Percentiles rank a stretch among this genome's conserved stretches.
phyloP scores from a whole-genome alignment of 805 yeast genomes.

The Starmerella scarabaei region DNA sequence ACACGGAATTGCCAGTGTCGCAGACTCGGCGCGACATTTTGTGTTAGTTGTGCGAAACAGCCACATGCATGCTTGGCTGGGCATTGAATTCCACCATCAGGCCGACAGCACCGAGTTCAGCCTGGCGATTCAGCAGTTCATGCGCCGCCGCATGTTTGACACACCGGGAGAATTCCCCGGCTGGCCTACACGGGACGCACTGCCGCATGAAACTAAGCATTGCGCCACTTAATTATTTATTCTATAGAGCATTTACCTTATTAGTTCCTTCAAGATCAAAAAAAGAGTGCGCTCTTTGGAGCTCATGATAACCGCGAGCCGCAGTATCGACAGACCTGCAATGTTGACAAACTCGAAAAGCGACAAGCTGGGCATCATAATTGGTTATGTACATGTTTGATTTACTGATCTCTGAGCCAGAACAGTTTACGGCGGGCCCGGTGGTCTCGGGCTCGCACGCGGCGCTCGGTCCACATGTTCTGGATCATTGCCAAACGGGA shows the following conservation, averaged over 20 bases:
- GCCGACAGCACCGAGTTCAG: slow-evolving; percentile 29
- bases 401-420: slow-evolving; percentile 39
- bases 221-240: no score
- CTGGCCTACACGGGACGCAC: slow-evolving; percentile 2
- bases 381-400: neutral
- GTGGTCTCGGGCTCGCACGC: slow-evolving; percentile 40
- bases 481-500: slow-evolving; percentile 35
- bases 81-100: slow-evolving; percentile 31
- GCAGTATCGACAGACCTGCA: no score
- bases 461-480: slow-evolving; percentile 38
- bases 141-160: slow-evolving; percentile 13
- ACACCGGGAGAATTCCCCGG: slow-evolving; percentile 10
- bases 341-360: neutral
- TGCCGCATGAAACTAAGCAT: neutral
- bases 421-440: slow-evolving; percentile 43
- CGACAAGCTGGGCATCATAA: no score
- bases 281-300: no score
- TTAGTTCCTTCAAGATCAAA: no score
- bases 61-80: slow-evolving; percentile 30
- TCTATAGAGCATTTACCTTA: no score
- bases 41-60: slow-evolving; percentile 28
- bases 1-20: slow-evolving; percentile 25
- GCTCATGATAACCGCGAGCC: no score
- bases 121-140: slow-evolving; percentile 29
- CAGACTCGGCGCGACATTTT: slow-evolving; percentile 28